Percentiles rank a stretch among this genome's conserved stretches.
phyloP scores from a whole-genome alignment of 495 filamentous ascomycete genomes.

The Stereocaulon alpinum region DNA sequence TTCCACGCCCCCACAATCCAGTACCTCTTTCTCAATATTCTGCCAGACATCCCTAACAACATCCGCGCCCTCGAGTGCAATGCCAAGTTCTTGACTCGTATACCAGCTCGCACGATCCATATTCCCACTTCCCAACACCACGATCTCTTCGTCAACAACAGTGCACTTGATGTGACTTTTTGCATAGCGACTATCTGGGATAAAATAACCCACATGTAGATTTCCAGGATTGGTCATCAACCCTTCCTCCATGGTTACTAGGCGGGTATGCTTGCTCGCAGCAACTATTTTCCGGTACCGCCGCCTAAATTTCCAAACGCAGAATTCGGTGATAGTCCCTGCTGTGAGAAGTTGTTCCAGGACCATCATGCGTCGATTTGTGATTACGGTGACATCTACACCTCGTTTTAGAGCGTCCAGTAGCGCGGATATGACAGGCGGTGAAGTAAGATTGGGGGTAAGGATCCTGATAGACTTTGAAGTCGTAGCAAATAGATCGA shows the following conservation, averaged over 20 bases:
- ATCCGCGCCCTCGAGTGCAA: slow-evolving; percentile 45
- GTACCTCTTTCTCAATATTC: background rate
- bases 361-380: slow-evolving; percentile 56
- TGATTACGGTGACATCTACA: slow-evolving; percentile 52
- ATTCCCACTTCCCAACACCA: slow-evolving; percentile 63
- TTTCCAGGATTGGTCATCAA: slow-evolving; percentile 29
- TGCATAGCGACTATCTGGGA: slow-evolving; percentile 36
- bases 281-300: slow-evolving; percentile 29
- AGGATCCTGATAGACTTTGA: slow-evolving; percentile 48
- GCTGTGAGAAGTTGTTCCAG: slow-evolving; percentile 64
- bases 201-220: slow-evolving; percentile 9
- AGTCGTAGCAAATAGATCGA: slow-evolving; percentile 43
- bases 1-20: background rate
- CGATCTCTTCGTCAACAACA: slow-evolving; percentile 48
- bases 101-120: slow-evolving; percentile 69
- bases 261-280: background rate
- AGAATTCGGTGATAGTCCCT: slow-evolving; percentile 51
- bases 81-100: slow-evolving; percentile 66
- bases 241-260: slow-evolving; percentile 26
- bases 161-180: slow-evolving; percentile 64
- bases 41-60: slow-evolving; percentile 35
- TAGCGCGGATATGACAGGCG: slow-evolving; percentile 44
- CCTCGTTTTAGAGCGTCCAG: slow-evolving; percentile 42
- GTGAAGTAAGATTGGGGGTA: slow-evolving; percentile 60
- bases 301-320: slow-evolving; percentile 42